Evolutionary conservation across 2,329 filamentous ascomycete species (phyloP).

Genomic region (Fusarium sp.): DNA sequence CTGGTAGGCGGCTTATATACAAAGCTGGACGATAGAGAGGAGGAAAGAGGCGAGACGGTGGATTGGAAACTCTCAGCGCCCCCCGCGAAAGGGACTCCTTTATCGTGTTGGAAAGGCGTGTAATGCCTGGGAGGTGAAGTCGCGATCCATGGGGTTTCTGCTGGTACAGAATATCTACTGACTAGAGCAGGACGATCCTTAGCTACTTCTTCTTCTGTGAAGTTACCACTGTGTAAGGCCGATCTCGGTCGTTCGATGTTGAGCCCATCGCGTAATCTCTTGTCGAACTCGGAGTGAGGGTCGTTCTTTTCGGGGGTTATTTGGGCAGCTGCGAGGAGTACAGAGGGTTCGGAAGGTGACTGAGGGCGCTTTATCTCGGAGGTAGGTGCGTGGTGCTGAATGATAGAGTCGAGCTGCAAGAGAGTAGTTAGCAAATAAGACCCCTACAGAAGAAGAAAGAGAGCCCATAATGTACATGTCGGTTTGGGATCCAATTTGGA

Average conservation of each 20-base stretch:
- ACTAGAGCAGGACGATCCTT: slow-evolving; percentile 20
- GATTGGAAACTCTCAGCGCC: slow-evolving; percentile 58
- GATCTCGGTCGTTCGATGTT: slow-evolving; percentile 87
- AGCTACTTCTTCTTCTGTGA: slow-evolving; percentile 60
- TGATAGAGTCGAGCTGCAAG: slow-evolving; percentile 56
- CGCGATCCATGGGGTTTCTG: slow-evolving; percentile 61
- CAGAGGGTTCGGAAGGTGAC: slow-evolving; percentile 55
- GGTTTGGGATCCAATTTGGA: slow-evolving; percentile 78
- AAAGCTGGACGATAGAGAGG: slow-evolving; percentile 83
- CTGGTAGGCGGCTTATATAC: slow-evolving; percentile 90
- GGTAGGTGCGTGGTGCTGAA: slow-evolving; percentile 45
- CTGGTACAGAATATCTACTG: slow-evolving; percentile 36
- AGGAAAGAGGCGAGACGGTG: slow-evolving; percentile 73
- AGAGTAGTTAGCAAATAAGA: slow-evolving; percentile 22
- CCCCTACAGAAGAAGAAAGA: neutral
- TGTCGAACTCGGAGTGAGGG: slow-evolving; percentile 46
- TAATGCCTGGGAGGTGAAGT: slow-evolving; percentile 70
- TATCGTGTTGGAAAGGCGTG: slow-evolving; percentile 61
- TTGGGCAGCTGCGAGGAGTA: slow-evolving; percentile 61
- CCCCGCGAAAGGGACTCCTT: slow-evolving; percentile 50
- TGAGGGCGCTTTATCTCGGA: slow-evolving; percentile 45
- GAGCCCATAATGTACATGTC: slow-evolving; percentile 65
- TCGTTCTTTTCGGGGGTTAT: slow-evolving; percentile 58
- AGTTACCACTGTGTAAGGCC: slow-evolving; percentile 76
- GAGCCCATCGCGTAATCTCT: slow-evolving; percentile 66